These are phyloP conservation scores for Crataegus laevigata DNA, from an alignment of 306 rosid species.

Conservation along the genomic window DNA sequence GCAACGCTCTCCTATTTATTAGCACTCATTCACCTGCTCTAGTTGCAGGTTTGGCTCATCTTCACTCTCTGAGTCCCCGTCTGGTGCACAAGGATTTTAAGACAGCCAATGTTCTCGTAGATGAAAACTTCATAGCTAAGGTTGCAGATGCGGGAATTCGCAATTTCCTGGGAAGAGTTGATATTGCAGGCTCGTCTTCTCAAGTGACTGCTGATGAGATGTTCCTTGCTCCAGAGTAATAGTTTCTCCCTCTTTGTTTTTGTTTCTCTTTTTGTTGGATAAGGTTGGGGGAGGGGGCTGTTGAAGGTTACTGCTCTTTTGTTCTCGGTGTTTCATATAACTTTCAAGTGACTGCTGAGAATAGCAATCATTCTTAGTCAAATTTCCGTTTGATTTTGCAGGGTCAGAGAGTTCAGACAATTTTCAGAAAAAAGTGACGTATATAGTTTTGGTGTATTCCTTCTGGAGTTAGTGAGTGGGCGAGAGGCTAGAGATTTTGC, in stretches of 20 bases:
- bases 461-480: conserved; percentile 75
- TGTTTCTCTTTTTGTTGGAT: not conserved
- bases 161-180: conserved; percentile 65
- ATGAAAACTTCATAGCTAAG: conserved; percentile 70
- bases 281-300: not conserved
- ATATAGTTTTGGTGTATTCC: conserved; percentile 82
- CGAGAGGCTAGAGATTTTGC: conserved; percentile 55
- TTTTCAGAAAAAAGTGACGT: conserved; percentile 89
- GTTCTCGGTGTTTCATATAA: not conserved
- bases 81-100: conserved; percentile 81
- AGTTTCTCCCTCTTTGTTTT: not conserved
- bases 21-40: conserved; percentile 21
- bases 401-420: conserved; percentile 76
- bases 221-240: conserved; percentile 85
- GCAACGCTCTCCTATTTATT: conserved; percentile 22
- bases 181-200: conserved; percentile 64
- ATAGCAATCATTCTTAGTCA: not conserved
- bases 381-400: conserved; percentile 31
- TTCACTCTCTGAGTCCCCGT: conserved; percentile 81
- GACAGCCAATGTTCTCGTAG: conserved; percentile 87
- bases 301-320: not conserved
- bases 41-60: conserved; percentile 67
- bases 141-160: conserved; percentile 89
- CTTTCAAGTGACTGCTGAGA: not conserved
- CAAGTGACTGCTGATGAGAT: conserved; percentile 57